Evolutionary conservation across 192 early-diverging fungal species (phyloP).

Genomic region (Podila horticola): DNA sequence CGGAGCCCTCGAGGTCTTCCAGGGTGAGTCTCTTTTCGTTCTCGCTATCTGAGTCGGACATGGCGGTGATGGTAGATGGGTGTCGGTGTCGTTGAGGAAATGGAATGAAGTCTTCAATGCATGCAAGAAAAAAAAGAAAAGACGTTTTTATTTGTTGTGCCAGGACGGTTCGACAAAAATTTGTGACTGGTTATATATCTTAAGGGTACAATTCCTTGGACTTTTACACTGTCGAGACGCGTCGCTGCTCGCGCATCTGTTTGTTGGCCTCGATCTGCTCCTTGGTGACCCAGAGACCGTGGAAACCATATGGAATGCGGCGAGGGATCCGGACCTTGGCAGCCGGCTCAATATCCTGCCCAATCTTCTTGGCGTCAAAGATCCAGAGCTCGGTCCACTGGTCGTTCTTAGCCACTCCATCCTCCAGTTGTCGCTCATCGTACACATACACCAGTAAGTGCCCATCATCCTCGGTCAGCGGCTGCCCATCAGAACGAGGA

Average conservation of each 20-base stretch:
- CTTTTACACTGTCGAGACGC: no score
- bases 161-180: no score
- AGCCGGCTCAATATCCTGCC: slow-evolving; percentile 24
- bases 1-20: slow-evolving; percentile 51
- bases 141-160: neutral
- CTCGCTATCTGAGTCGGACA: slow-evolving; percentile 52
- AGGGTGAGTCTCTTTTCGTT: slow-evolving; percentile 41
- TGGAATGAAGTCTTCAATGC: neutral
- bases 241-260: slow-evolving; percentile 5
- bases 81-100: slow-evolving; percentile 10
- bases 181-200: no score
- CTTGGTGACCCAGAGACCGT: slow-evolving; percentile 23
- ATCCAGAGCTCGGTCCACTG: slow-evolving; percentile 44
- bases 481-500: slow-evolving; percentile 3
- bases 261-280: slow-evolving; percentile 40
- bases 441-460: slow-evolving; percentile 38
- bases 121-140: slow-evolving; percentile 1
- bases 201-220: no score
- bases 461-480: slow-evolving; percentile 23
- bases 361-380: slow-evolving; percentile 40
- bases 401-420: slow-evolving; percentile 17
- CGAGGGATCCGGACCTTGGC: slow-evolving; percentile 34
- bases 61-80: slow-evolving; percentile 5
- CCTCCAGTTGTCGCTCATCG: slow-evolving; percentile 31
- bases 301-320: slow-evolving; percentile 42